Conservation (phyloP, 495 filamentous ascomycete genomes). For the Thermothielavioides terrestris region DNA sequence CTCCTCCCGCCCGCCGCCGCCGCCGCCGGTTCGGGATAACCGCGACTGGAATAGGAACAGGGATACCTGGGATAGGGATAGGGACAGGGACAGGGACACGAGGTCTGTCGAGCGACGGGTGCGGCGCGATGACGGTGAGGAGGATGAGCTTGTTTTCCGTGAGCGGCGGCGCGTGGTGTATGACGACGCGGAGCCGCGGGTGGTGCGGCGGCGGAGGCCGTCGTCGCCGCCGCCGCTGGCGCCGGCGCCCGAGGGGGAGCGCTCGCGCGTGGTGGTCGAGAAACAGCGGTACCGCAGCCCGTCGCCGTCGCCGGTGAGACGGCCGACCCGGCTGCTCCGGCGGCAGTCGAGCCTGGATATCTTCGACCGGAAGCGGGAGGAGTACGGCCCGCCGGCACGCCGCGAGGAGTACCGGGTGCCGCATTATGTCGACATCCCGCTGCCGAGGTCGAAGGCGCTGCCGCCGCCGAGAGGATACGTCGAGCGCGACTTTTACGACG, state of each 20-base stretch:
- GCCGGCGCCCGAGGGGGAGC: conserved; percentile 25
- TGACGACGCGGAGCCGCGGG: conserved; percentile 25
- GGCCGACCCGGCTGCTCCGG: conserved; percentile 26
- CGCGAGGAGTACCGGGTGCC: conserved; percentile 37
- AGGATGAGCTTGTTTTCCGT: background rate
- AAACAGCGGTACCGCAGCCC: conserved; percentile 30
- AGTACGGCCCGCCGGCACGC: conserved; percentile 34
- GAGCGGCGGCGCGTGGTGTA: background rate
- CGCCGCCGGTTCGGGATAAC: no score
- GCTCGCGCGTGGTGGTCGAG: conserved; percentile 24
- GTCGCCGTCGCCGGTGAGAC: conserved; percentile 21
- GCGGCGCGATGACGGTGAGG: background rate
- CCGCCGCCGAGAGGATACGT: conserved; percentile 44
- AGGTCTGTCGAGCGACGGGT: background rate
- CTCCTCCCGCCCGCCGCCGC: conserved; percentile 21
- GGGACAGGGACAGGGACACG: background rate
- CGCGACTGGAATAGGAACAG: background rate
- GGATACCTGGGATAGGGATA: background rate
- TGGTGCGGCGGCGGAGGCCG: background rate
- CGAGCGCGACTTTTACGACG: conserved; percentile 43
- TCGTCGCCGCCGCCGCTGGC: background rate
- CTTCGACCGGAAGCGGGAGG: conserved; percentile 44
- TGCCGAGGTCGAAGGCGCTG: conserved; percentile 39
- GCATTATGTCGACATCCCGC: conserved; percentile 44
- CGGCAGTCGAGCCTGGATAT: conserved; percentile 42